A percentile compares a stretch with the other conserved stretches of the same genome.
Evolutionary conservation across 1,284 basidiomycete genomes (phyloP).

Genomic region (Flammula alnicola): DNA sequence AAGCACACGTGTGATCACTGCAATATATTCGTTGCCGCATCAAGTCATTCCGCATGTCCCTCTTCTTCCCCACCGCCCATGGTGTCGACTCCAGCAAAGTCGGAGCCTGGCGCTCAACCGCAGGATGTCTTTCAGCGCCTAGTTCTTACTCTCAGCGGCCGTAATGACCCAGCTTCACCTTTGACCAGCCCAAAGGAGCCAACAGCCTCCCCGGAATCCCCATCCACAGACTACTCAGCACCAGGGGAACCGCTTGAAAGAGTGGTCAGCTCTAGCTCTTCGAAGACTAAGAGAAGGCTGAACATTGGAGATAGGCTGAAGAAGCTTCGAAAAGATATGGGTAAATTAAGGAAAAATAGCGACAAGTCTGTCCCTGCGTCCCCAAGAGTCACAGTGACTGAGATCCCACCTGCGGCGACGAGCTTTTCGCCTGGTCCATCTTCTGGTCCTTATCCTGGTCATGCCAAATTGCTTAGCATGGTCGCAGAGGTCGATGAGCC

Average conservation of each 20-base stretch:
- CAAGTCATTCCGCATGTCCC: too few species aligned
- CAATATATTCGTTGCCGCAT: too few species aligned
- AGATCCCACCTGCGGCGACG: conserved; percentile 2
- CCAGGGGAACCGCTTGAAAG: conserved; percentile 10
- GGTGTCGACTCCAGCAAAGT: conserved; percentile 8
- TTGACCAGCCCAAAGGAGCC: neutral
- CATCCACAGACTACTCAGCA: neutral
- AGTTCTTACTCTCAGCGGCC: conserved; percentile 15
- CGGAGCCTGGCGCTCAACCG: neutral
- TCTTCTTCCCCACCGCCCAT: conserved; percentile 6
- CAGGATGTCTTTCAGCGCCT: conserved; percentile 10
- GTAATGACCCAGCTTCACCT: neutral
- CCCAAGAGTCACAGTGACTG: conserved; percentile 18
- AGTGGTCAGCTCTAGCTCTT: conserved; percentile 17
- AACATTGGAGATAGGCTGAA: conserved; percentile 24
- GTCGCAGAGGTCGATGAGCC: conserved; percentile 25
- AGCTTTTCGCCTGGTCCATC: neutral
- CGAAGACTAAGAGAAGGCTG: conserved; percentile 9
- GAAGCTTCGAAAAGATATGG: conserved; percentile 20
- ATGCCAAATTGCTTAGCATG: conserved; percentile 27
- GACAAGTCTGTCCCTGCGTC: conserved; percentile 21
- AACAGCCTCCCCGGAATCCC: neutral
- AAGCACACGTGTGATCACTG: too few species aligned
- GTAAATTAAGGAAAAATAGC: conserved; percentile 14
- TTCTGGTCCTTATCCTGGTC: neutral